These are phyloP conservation scores for Plantago lanceolata DNA, from an alignment of 305 asterid species.

Conservation along the genomic window DNA sequence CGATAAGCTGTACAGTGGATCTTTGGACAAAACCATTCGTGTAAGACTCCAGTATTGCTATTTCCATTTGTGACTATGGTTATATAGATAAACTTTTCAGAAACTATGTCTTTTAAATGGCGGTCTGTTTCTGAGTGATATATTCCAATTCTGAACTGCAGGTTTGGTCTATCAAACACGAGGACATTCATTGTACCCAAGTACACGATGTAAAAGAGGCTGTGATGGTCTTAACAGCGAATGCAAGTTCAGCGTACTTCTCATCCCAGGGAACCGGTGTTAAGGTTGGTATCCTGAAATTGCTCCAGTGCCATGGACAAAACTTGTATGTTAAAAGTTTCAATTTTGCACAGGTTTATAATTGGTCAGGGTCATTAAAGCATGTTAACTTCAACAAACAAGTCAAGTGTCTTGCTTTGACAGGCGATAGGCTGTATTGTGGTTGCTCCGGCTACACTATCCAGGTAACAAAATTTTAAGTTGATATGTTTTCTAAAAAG, in stretches of 20 bases:
- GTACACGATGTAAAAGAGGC: constrained; percentile 77
- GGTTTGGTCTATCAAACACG: constrained; percentile 83
- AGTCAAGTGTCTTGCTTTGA: constrained; percentile 52
- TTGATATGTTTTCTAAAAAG: too few species aligned
- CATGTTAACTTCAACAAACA: constrained; percentile 61
- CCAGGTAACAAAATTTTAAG: constrained; percentile 51
- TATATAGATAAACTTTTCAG: too few species aligned
- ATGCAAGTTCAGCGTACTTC: constrained; percentile 50
- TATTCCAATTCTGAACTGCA: constrained; percentile 17
- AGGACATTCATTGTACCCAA: constrained; percentile 67
- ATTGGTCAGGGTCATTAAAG: constrained; percentile 64
- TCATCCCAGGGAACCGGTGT: constrained; percentile 69
- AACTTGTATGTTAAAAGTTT: not conserved
- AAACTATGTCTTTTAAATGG: too few species aligned
- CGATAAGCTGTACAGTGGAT: constrained; percentile 65
- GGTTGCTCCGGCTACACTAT: constrained; percentile 66
- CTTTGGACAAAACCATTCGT: constrained; percentile 79
- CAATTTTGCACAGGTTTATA: constrained; percentile 49
- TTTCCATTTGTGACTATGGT: too few species aligned
- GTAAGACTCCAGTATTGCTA: constrained; percentile 31
- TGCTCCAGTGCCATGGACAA: not conserved
- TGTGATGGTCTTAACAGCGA: constrained; percentile 53
- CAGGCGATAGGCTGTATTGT: constrained; percentile 64
- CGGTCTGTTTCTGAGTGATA: not conserved
- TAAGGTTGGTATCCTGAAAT: constrained; percentile 41